Percentiles rank a stretch among this genome's conserved stretches.
Conservation (phyloP, 768 basidiomycete genomes). For the Trametes sanguinea region DNA sequence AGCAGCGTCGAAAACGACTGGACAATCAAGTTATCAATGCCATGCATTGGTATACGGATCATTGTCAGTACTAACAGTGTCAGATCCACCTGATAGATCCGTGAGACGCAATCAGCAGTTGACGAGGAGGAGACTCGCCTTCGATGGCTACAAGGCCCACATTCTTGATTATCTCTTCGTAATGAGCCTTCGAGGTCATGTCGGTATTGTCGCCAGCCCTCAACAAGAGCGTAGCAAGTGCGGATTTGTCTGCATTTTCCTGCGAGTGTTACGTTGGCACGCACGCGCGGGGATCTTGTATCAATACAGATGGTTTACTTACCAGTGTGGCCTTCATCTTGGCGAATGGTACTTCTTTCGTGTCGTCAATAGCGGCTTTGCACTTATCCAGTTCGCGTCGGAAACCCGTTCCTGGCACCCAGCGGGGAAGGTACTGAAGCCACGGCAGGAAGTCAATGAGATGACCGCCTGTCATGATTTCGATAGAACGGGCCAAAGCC, state of each 20-base stretch:
- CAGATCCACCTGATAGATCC: not conserved
- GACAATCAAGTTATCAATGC: not conserved
- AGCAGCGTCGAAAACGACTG: constrained; percentile 20
- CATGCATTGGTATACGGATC: not conserved
- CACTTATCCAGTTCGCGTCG: constrained; percentile 9
- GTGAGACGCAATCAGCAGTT: not conserved
- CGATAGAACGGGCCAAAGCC: not conserved
- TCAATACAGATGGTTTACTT: not conserved
- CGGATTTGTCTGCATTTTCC: not conserved
- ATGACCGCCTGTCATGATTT: constrained; percentile 26
- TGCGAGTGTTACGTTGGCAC: no score
- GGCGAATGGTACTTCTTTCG: constrained; percentile 16
- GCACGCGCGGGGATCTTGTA: no score
- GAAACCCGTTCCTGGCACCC: constrained; percentile 27
- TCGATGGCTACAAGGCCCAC: constrained; percentile 21
- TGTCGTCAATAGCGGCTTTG: not conserved
- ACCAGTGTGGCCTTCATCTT: constrained; percentile 18
- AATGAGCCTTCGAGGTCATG: not conserved
- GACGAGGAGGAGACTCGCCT: constrained; percentile 3
- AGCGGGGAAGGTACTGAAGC: constrained; percentile 20
- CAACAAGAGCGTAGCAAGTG: not conserved
- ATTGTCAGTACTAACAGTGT: not conserved
- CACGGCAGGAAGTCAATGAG: constrained; percentile 32
- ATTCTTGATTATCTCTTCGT: constrained; percentile 26
- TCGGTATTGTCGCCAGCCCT: not conserved